Conservation (phyloP, 2,329 filamentous ascomycete species). For the Colletotrichum echinochloae region DNA sequence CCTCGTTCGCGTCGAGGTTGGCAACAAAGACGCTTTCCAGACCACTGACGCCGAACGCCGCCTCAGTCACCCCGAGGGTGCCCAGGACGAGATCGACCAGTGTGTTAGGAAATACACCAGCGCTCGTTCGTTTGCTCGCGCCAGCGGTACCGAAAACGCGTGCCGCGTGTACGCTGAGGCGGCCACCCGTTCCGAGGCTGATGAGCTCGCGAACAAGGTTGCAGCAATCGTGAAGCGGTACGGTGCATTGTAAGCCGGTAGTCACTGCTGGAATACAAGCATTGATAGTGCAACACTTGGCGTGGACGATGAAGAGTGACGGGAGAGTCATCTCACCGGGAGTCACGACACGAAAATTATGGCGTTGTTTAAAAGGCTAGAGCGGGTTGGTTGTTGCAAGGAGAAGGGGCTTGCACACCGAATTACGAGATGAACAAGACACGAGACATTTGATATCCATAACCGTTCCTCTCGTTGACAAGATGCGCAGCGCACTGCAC, state of each 20-base stretch:
- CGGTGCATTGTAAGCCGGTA: constrained; percentile 47
- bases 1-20: constrained; percentile 92
- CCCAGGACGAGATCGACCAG: constrained; percentile 88
- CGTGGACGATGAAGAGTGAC: background rate
- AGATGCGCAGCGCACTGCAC: background rate
- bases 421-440: constrained; percentile 8
- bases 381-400: constrained; percentile 11
- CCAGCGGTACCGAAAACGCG: constrained; percentile 95
- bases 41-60: constrained; percentile 93
- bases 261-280: background rate
- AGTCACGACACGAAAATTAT: constrained; percentile 13
- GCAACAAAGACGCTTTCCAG: constrained; percentile 88
- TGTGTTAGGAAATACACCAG: constrained; percentile 91
- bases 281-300: background rate
- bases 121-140: constrained; percentile 89
- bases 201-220: constrained; percentile 89
- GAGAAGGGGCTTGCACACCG: background rate
- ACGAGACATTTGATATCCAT: constrained; percentile 23
- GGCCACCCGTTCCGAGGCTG: constrained; percentile 86
- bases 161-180: constrained; percentile 97
- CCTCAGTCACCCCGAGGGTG: constrained; percentile 81
- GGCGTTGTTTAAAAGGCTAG: constrained; percentile 21
- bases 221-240: constrained; percentile 78
- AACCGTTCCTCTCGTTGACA: background rate
- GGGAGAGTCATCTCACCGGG: background rate